Base-by-base conservation (phyloP, 495 filamentous ascomycete genomes). In the Xylaria longipes region DNA sequence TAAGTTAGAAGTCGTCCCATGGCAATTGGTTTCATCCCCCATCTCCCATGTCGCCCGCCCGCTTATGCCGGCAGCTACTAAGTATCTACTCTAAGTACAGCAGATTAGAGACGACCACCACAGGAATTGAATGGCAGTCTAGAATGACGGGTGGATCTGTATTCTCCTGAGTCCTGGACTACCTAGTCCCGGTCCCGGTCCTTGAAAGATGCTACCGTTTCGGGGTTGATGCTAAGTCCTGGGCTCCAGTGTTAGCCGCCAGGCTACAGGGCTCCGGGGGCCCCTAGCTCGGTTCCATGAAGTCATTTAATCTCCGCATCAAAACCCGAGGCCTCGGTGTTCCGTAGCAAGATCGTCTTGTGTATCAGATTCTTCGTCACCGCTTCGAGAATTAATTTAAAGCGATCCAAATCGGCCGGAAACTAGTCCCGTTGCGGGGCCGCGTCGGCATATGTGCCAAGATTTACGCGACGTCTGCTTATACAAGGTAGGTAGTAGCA, bases 171-270 rank as follows among this genome's bases (percentile, higher is more conserved):
- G 22, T 63, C 60, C 35, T 41, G 20, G 17, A 8, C 33, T n/a
- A n/a, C n/a, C n/a, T 7, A 9, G 33, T 57, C 12, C 22, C 37
- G 11, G 33, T 20, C 39, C 15, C 43, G 39, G 20, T n/a, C 33
- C 48, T 67, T 67, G 65, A 67, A 67, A 67, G 35, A 67, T 67
- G 35, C 14, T 41, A 31, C 65, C 65, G 48, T 41, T 67, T 67
- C 56, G 20, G 65, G 65, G 46, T 35, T 35, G n/a, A 67, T n/a
- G 20, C 22, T 27, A 54, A 50, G 20, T 27, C 15, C 11, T 12
- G 48, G 46, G 46, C 6, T 67, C 65, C 65, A 67, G 9, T 67
- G 48, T 67, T 67, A 67, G 65, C 65, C 62, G 62, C 22, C 22
- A n/a, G n/a, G n/a, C n/a, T n/a, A n/a, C 27, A 46, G 12, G 31